phyloP scores from a whole-genome alignment of 768 basidiomycete genomes.

The Pisolithus marmoratus region DNA sequence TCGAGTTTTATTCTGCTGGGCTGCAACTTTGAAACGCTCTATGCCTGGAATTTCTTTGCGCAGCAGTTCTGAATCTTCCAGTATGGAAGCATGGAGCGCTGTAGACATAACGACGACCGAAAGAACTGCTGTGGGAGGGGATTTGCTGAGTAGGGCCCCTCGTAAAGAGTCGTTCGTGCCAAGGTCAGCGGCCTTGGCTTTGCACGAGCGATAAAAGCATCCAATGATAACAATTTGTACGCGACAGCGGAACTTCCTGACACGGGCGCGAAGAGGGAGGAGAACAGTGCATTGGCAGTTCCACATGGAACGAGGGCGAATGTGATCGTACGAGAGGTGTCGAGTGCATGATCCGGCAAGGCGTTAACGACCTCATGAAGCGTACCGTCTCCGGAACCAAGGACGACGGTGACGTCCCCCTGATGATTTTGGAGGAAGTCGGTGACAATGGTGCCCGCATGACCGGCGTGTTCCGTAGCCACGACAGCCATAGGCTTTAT shows the following conservation, averaged over 20 bases:
- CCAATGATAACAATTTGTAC: constrained; percentile 52
- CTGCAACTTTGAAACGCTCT: constrained; percentile 86
- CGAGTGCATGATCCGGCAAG: constrained; percentile 30
- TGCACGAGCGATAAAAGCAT: constrained; percentile 41
- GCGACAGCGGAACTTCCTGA: constrained; percentile 18
- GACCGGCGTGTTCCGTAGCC: constrained; percentile 45
- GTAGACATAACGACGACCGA: constrained; percentile 88
- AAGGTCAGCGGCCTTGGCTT: constrained; percentile 43
- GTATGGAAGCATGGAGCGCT: constrained; percentile 77
- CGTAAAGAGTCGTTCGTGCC: constrained; percentile 44
- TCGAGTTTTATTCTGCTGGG: constrained; percentile 61
- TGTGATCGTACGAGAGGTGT: constrained; percentile 23
- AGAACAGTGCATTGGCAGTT: constrained; percentile 91
- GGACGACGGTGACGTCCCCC: constrained; percentile 41
- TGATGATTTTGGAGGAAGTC: constrained; percentile 32
- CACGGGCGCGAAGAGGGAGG: constrained; percentile 61
- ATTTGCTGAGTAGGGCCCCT: constrained; percentile 18
- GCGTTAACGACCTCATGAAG: constrained; percentile 81
- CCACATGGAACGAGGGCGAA: constrained; percentile 68
- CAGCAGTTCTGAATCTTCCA: constrained; percentile 75
- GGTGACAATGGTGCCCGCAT: constrained; percentile 48
- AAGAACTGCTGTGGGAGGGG: constrained; percentile 27
- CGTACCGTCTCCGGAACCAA: constrained; percentile 89
- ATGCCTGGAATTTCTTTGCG: constrained; percentile 65
- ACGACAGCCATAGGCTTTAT: constrained; percentile 31